Percentiles rank a stretch among this genome's conserved stretches.
These are phyloP conservation scores for Coix lacrymajobi DNA, from an alignment of 176 grass and related monocot species.

Conservation along the genomic window DNA sequence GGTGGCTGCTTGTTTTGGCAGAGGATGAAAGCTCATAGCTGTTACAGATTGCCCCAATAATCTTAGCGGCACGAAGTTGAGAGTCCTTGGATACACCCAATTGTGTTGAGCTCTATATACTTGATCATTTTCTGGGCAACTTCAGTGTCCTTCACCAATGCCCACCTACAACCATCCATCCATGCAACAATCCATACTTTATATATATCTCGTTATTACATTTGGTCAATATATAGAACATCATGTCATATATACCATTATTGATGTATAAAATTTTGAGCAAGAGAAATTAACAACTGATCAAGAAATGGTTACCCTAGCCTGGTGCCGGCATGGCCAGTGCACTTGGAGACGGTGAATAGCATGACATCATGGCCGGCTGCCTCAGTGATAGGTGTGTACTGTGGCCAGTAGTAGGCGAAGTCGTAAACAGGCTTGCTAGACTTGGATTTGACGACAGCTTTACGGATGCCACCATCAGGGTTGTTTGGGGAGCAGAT, in stretches of 20 bases:
- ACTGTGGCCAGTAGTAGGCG: constrained; percentile 90
- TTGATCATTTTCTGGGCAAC: constrained; percentile 57
- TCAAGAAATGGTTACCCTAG: constrained; percentile 37
- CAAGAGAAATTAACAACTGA: neutral
- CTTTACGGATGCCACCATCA: constrained; percentile 41
- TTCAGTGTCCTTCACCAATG: constrained; percentile 61
- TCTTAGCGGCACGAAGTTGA: constrained; percentile 67
- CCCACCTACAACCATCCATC: constrained; percentile 44
- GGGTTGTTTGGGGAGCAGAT: constrained; percentile 82
- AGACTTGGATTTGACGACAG: constrained; percentile 33
- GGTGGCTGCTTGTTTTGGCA: neutral
- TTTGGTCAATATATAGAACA: neutral
- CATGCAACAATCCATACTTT: neutral
- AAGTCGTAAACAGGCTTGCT: constrained; percentile 64
- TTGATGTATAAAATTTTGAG: neutral
- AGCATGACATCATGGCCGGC: constrained; percentile 67
- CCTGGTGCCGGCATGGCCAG: constrained; percentile 67
- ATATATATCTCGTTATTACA: neutral
- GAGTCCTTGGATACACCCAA: constrained; percentile 93
- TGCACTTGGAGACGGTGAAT: constrained; percentile 84
- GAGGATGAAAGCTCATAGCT: constrained; percentile 28
- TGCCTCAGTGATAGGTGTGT: constrained; percentile 49
- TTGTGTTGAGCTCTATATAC: constrained; percentile 68
- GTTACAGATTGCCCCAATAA: constrained; percentile 38
- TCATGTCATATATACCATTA: neutral